Conservation (phyloP, 2,329 filamentous ascomycete species). For the Stachybotrys elegans region DNA sequence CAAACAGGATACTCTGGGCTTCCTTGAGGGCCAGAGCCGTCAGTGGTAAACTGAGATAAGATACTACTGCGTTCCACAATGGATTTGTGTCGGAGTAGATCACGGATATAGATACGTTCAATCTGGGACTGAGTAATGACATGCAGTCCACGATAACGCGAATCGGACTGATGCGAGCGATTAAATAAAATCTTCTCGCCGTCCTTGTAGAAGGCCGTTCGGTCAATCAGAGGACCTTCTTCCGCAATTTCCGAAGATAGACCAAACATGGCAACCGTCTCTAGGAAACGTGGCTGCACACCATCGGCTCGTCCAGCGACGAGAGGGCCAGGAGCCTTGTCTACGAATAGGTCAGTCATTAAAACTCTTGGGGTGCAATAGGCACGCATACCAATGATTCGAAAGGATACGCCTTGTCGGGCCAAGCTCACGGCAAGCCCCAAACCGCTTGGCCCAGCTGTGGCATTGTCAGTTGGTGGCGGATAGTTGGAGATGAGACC, state of each 20-base stretch:
- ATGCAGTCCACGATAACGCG: constrained; percentile 19
- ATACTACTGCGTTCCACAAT: constrained; percentile 23
- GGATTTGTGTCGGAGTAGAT: constrained; percentile 23
- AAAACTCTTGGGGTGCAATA: background rate
- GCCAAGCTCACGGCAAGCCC: constrained; percentile 23
- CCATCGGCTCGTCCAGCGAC: constrained; percentile 20
- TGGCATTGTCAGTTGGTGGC: background rate
- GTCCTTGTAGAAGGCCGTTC: constrained; percentile 22
- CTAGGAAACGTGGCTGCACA: constrained; percentile 13
- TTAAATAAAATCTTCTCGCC: constrained; percentile 20
- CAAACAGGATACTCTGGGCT: constrained; percentile 11
- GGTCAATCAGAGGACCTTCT: constrained; percentile 26
- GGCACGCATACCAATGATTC: constrained; percentile 22
- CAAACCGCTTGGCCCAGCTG: constrained; percentile 27
- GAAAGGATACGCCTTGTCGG: constrained; percentile 26
- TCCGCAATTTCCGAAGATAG: constrained; percentile 21
- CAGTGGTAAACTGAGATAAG: constrained; percentile 13
- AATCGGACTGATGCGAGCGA: constrained; percentile 24
- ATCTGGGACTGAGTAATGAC: constrained; percentile 8
- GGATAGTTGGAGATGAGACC: background rate
- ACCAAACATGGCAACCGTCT: constrained; percentile 10
- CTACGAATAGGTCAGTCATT: constrained; percentile 4
- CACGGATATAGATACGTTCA: constrained; percentile 28
- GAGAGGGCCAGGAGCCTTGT: constrained; percentile 21
- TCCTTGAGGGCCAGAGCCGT: background rate